Percentiles rank a stretch among this genome's conserved stretches.
Evolutionary conservation across 2,329 filamentous ascomycete species (phyloP).

Genomic region (Pseudogymnoascus sp.): DNA sequence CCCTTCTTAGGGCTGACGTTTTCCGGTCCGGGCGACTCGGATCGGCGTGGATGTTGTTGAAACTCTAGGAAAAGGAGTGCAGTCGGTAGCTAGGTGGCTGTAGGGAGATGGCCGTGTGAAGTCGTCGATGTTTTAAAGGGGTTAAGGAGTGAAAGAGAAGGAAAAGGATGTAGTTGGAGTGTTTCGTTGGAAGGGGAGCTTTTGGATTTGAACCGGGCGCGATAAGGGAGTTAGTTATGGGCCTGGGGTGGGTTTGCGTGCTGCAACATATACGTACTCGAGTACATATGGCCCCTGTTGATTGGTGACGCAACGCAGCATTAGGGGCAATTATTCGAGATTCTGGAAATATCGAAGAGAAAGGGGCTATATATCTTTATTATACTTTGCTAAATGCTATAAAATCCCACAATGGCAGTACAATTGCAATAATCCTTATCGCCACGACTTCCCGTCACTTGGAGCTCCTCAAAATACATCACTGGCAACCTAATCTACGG

Average conservation of each 20-base stretch:
- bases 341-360: background rate
- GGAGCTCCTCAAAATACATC: background rate
- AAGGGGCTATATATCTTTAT: background rate
- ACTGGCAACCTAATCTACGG: background rate
- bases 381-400: background rate
- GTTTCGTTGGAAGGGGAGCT: background rate
- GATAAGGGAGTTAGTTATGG: conserved; percentile 8
- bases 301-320: background rate
- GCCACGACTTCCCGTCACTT: background rate
- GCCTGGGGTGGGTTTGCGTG: background rate
- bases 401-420: background rate
- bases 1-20: conserved; percentile 6
- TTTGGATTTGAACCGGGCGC: background rate
- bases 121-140: background rate
- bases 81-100: background rate
- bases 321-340: background rate
- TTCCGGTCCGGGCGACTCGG: background rate
- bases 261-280: background rate
- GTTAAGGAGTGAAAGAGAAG: conserved; percentile 1
- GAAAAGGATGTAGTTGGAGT: background rate
- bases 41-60: background rate
- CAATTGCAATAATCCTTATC: background rate
- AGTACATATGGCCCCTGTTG: background rate
- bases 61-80: background rate
- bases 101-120: background rate